These are phyloP conservation scores for Porogramme epimiltina DNA, from an alignment of 1,284 basidiomycete genomes.

Conservation along the genomic window DNA sequence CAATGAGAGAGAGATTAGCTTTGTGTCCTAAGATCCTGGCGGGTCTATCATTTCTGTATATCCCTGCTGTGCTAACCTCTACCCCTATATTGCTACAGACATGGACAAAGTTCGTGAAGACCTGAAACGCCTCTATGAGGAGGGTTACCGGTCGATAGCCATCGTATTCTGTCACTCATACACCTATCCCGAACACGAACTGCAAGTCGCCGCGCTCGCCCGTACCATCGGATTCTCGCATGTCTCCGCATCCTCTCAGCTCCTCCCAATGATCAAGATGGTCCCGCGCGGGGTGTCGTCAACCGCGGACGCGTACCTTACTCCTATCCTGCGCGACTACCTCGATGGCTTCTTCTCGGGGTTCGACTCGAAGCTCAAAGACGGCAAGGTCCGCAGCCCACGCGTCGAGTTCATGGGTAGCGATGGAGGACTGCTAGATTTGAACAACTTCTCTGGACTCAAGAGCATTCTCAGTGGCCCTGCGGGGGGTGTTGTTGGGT, in stretches of 20 bases:
- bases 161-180: slow-evolving; percentile 92
- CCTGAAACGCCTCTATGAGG: slow-evolving; percentile 68
- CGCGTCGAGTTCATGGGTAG: slow-evolving; percentile 85
- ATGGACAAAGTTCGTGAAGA: slow-evolving; percentile 52
- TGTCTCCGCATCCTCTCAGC: slow-evolving; percentile 85
- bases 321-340: slow-evolving; percentile 85
- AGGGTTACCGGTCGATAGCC: slow-evolving; percentile 84
- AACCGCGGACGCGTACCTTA: slow-evolving; percentile 96
- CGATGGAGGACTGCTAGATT: slow-evolving; percentile 86
- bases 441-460: slow-evolving; percentile 86
- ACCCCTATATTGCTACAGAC: slow-evolving; percentile 40
- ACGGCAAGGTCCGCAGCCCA: slow-evolving; percentile 49
- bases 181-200: slow-evolving; percentile 86
- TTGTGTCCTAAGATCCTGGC: too few species aligned
- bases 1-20: too few species aligned
- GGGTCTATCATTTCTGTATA: neutral
- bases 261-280: slow-evolving; percentile 96
- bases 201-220: slow-evolving; percentile 73
- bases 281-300: slow-evolving; percentile 91
- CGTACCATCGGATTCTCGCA: slow-evolving; percentile 82
- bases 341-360: slow-evolving; percentile 92
- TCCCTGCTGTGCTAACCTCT: too few species aligned
- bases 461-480: slow-evolving; percentile 89
- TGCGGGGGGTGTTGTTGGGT: slow-evolving; percentile 88
- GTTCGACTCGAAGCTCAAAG: slow-evolving; percentile 74